Evolutionary conservation across 139 green algal species (phyloP).

Genomic region (Coelastrella sp.): DNA sequence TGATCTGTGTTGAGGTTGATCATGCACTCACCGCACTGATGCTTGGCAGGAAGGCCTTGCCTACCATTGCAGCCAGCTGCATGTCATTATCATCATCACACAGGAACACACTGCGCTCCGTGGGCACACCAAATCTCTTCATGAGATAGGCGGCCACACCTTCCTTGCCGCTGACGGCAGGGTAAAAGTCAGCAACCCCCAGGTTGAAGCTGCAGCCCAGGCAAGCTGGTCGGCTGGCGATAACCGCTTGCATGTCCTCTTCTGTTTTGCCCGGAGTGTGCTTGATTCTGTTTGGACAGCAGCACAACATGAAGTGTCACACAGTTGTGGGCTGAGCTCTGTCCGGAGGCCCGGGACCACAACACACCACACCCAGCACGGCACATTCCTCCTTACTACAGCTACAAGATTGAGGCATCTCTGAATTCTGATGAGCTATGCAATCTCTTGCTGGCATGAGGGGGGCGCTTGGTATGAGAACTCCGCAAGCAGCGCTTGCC

Average conservation of each 20-base stretch:
- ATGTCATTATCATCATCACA: conserved; percentile 89
- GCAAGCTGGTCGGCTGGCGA: conserved; percentile 32
- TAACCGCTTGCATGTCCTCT: conserved; percentile 39
- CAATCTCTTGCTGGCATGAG: too few relatives aligned
- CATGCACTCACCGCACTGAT: conserved; percentile 40
- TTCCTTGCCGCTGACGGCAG: conserved; percentile 75
- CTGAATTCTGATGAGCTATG: too few relatives aligned
- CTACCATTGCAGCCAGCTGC: conserved; percentile 68
- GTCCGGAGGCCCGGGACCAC: too few relatives aligned
- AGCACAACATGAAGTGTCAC: not conserved
- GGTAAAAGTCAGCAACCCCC: conserved; percentile 80
- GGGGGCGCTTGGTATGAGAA: too few relatives aligned
- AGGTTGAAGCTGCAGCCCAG: conserved; percentile 74
- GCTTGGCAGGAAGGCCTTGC: conserved; percentile 72
- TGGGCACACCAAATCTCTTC: conserved; percentile 50
- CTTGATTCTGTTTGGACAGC: conserved; percentile 5
- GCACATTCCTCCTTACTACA: too few relatives aligned
- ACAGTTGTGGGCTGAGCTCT: not conserved
- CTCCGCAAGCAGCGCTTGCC: too few relatives aligned
- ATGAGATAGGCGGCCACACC: conserved; percentile 69
- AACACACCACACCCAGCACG: too few relatives aligned
- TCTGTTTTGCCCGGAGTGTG: conserved; percentile 5
- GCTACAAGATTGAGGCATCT: too few relatives aligned
- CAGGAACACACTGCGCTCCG: conserved; percentile 62
- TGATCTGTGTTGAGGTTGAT: not conserved